Base-by-base conservation (phyloP, 2,329 filamentous ascomycete species). In the Diaporthe ampelina region DNA sequence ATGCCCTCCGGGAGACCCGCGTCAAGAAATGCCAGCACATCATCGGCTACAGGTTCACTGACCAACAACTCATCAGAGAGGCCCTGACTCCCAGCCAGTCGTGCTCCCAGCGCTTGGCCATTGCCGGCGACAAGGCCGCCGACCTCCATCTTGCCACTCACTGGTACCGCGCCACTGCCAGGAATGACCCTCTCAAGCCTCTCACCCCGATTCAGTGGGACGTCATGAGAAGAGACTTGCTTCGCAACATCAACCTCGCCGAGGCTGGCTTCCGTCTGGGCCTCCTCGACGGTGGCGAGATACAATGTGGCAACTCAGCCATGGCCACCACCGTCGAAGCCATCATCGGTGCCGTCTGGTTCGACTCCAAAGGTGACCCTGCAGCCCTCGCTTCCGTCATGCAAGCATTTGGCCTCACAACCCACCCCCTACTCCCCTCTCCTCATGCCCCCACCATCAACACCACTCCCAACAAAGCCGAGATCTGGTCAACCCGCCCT, bases 281-380 rank as follows among this genome's bases (percentile, higher is more conserved):
- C 17, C 32, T 70, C 24, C 37, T 45, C 7, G 24, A 57, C 24
- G 57, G 50, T 26, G 45, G 50, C 6, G 6, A 57, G 13, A 13
- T 52, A 7, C 17, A 2, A 10, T 63, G 37, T 13, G 11, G 35
- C n/a, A 1, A 1, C 10, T 7, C 7, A 9, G 6, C 4, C n/a
- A 70, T 70, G 52, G 67, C 67, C 21, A 58, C 52, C 37, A 48
- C 67, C 37, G n/a, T 57, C 7, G 67, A 70, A 26, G 67, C 67
- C 24, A n/a, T 70, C 15, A 26, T 57, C 17, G 67, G 32, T 57
- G 52, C 67, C 8, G 67, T 70, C n/a, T 70, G 67, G 67, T 10
- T 70, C 9, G 67, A 70, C 35, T 57, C 67, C 7, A 45, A 57
- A 19, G n/a, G 35, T 6, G 37, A 70, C 50, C 19, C n/a, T 17